These are phyloP conservation scores for Kodamaea laetipori DNA, from an alignment of 805 yeast genomes.

Conservation along the genomic window DNA sequence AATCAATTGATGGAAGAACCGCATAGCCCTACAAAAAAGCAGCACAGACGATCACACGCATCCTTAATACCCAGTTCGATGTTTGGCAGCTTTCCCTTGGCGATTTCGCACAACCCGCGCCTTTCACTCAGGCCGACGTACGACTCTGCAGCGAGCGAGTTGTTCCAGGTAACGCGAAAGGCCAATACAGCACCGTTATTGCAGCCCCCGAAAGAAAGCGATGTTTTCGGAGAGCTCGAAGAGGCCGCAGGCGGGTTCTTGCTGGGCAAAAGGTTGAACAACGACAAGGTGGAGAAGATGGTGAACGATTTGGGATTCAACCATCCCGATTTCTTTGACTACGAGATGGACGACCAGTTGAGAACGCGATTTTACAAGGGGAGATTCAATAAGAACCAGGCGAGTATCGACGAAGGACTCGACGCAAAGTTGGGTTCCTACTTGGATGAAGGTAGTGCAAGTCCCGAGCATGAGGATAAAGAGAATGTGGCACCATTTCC, in stretches of 20 bases:
- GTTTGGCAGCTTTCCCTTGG: conserved; percentile 3
- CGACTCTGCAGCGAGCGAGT: conserved; percentile 19
- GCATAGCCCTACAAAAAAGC: conserved; percentile 8
- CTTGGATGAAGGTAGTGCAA: conserved; percentile 15
- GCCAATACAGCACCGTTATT: neutral
- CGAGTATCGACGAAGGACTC: conserved; percentile 26
- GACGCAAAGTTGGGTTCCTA: conserved; percentile 35
- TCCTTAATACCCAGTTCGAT: neutral
- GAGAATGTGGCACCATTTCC: conserved; percentile 33
- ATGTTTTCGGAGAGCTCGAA: conserved; percentile 24
- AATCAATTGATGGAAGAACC: conserved; percentile 16
- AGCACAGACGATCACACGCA: neutral
- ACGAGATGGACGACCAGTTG: conserved; percentile 37
- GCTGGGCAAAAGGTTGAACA: conserved; percentile 26
- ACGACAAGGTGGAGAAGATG: conserved; percentile 41
- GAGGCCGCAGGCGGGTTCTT: conserved; percentile 16
- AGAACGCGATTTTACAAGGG: conserved; percentile 39
- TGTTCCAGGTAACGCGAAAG: conserved; percentile 30
- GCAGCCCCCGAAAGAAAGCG: conserved; percentile 11
- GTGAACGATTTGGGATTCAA: conserved; percentile 30
- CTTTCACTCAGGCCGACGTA: conserved; percentile 11
- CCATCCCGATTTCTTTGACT: conserved; percentile 22
- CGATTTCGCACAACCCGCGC: conserved; percentile 6
- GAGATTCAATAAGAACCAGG: conserved; percentile 27
- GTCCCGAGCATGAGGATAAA: conserved; percentile 21